phyloP scores from a whole-genome alignment of 2,329 filamentous ascomycete genomes.

The Pestalotiopsis sp. region DNA sequence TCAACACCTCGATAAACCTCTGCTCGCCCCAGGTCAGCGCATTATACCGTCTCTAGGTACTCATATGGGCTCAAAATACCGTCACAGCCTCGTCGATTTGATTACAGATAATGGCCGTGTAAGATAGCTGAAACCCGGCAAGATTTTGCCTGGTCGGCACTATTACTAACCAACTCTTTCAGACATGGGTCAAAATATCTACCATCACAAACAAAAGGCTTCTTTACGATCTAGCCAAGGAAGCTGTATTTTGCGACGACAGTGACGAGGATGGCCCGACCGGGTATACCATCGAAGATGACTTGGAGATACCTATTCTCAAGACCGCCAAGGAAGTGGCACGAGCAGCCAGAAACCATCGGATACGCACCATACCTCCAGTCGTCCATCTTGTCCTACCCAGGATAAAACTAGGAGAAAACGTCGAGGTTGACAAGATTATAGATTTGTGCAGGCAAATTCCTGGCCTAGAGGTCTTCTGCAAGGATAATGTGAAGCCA shows the following conservation, averaged over 20 bases:
- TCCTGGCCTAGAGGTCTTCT: slow-evolving; percentile 26
- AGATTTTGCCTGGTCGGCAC: background rate
- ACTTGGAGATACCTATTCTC: slow-evolving; percentile 31
- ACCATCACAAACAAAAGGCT: slow-evolving; percentile 33
- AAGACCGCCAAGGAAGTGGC: slow-evolving; percentile 31
- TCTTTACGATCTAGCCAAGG: slow-evolving; percentile 34
- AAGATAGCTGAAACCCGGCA: background rate
- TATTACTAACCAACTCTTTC: background rate
- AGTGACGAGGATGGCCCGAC: slow-evolving; percentile 26
- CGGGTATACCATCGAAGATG: slow-evolving; percentile 15
- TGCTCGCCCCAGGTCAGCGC: slow-evolving; percentile 31
- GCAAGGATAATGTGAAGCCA: slow-evolving; percentile 21
- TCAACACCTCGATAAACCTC: slow-evolving; percentile 25
- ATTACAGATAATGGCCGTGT: slow-evolving; percentile 30
- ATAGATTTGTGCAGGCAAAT: slow-evolving; percentile 28
- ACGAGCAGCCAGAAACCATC: slow-evolving; percentile 27
- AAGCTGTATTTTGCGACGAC: slow-evolving; percentile 32
- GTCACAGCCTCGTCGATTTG: slow-evolving; percentile 30
- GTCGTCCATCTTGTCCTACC: slow-evolving; percentile 29
- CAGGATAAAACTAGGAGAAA: slow-evolving; percentile 28
- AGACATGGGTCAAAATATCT: slow-evolving; percentile 36
- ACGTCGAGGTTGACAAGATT: slow-evolving; percentile 28
- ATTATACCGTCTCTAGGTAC: slow-evolving; percentile 31
- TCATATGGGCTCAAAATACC: slow-evolving; percentile 23
- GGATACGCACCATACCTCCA: slow-evolving; percentile 29